phyloP scores from a whole-genome alignment of 2,329 filamentous ascomycete species.

The Acrodontium crateriforme region DNA sequence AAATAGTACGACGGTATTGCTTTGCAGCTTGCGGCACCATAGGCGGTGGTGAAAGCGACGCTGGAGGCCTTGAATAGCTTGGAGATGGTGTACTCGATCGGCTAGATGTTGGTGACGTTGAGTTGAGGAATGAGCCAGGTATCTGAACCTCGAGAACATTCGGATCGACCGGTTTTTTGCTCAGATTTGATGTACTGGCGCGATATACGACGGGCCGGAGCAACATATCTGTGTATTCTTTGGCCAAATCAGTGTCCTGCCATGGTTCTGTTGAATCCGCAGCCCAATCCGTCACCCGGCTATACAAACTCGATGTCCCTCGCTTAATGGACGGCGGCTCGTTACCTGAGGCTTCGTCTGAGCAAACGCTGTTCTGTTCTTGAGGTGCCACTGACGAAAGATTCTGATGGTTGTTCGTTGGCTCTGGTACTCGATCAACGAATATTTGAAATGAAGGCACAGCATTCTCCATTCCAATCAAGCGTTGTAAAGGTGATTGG shows the following conservation, averaged over 20 bases:
- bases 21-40: constrained; percentile 4
- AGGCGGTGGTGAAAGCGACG: constrained; percentile 4
- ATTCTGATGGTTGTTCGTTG: no score
- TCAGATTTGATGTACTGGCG: constrained; percentile 15
- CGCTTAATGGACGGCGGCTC: no score
- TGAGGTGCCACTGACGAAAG: no score
- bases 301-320: no score
- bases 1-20: constrained; percentile 12
- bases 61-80: neutral
- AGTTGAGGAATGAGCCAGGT: constrained; percentile 15
- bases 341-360: no score
- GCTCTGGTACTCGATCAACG: no score
- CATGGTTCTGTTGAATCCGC: no score
- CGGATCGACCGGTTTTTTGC: constrained; percentile 2
- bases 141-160: constrained; percentile 12
- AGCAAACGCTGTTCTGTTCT: no score
- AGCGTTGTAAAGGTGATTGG: no score
- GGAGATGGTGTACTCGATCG: constrained; percentile 6
- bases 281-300: no score
- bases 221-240: constrained; percentile 11
- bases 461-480: no score
- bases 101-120: constrained; percentile 13
- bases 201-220: constrained; percentile 17
- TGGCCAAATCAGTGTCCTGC: constrained; percentile 10
- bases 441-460: no score